These are phyloP conservation scores for Aphanoascus verrucosus DNA, from an alignment of 2,329 filamentous ascomycete species.

Conservation along the genomic window DNA sequence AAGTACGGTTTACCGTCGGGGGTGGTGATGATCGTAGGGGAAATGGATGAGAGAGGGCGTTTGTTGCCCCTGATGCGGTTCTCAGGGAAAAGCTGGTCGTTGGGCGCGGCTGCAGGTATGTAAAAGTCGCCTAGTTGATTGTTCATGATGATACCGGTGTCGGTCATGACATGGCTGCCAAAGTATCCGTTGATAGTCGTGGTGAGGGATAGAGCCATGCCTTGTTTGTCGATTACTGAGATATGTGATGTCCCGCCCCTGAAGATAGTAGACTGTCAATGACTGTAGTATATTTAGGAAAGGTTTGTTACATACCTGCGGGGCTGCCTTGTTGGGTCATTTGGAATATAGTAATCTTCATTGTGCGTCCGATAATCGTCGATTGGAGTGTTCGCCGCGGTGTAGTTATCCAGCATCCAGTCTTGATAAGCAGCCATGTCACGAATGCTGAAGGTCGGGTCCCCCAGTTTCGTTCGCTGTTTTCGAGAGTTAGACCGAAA, in stretches of 20 bases:
- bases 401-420: not conserved
- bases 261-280: not conserved
- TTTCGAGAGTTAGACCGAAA: not conserved
- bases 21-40: constrained; percentile 63
- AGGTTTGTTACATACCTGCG: not conserved
- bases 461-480: constrained; percentile 64
- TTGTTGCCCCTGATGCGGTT: constrained; percentile 76
- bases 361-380: not conserved
- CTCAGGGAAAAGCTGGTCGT: constrained; percentile 34
- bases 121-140: constrained; percentile 68
- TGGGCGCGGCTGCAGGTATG: constrained; percentile 46
- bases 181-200: constrained; percentile 84
- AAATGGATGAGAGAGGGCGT: constrained; percentile 70
- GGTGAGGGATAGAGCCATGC: constrained; percentile 68
- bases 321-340: not conserved
- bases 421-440: constrained; percentile 1
- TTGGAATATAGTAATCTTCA: not conserved
- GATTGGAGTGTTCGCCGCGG: not conserved
- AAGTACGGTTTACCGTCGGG: constrained; percentile 53
- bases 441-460: constrained; percentile 43
- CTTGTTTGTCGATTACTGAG: constrained; percentile 57
- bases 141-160: constrained; percentile 69
- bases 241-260: constrained; percentile 46
- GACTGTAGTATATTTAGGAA: not conserved
- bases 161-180: constrained; percentile 64